phyloP scores from a whole-genome alignment of 2,329 filamentous ascomycete genomes.

The Beauveria sp. region DNA sequence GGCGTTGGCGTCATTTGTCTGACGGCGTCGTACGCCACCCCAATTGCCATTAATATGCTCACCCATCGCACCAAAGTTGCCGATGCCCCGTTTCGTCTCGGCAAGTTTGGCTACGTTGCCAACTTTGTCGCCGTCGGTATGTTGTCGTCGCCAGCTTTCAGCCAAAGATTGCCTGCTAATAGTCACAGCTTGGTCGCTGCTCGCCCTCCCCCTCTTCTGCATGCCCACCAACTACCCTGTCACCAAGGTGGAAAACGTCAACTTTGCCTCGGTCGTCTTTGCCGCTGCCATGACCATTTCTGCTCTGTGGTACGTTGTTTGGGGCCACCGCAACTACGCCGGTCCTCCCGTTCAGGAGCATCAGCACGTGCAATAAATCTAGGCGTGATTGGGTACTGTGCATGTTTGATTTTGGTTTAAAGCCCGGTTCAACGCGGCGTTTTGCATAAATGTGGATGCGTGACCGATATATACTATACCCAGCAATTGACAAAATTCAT shows the following conservation, averaged over 20 bases:
- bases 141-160: constrained; percentile 19
- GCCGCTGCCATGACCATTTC: constrained; percentile 56
- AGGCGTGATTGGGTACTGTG: not conserved
- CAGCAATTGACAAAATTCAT: not conserved
- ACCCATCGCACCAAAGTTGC: constrained; percentile 52
- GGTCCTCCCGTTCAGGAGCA: constrained; percentile 47
- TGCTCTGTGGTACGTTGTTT: constrained; percentile 58
- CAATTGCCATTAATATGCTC: constrained; percentile 57
- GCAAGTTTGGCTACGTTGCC: constrained; percentile 50
- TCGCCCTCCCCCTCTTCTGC: constrained; percentile 67
- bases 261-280: constrained; percentile 71
- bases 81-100: constrained; percentile 53
- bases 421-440: not conserved
- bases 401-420: not conserved
- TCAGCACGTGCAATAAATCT: constrained; percentile 13
- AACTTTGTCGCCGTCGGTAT: constrained; percentile 59
- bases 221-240: constrained; percentile 61
- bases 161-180: constrained; percentile 11
- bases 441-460: constrained; percentile 1
- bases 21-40: constrained; percentile 60
- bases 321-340: constrained; percentile 62
- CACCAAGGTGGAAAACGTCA: constrained; percentile 47
- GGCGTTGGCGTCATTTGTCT: constrained; percentile 63
- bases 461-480: constrained; percentile 7
- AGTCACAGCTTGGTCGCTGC: constrained; percentile 51